Conservation (phyloP, 441 rosid species). For the Manihot esculenta region DNA sequence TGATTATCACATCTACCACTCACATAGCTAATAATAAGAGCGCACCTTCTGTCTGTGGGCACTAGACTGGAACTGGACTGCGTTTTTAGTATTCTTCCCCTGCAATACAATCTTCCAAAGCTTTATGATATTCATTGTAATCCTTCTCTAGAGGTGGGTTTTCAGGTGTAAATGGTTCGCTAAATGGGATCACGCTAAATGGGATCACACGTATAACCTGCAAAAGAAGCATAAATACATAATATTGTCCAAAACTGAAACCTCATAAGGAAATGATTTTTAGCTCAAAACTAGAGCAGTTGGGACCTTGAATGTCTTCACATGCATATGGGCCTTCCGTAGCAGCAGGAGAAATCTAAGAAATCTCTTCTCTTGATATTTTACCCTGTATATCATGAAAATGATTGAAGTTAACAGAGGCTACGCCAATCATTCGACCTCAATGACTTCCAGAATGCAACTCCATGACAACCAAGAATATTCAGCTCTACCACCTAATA, state of each 20-base stretch:
- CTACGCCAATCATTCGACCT: neutral
- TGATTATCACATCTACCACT: conserved; percentile 1
- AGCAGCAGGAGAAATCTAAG: conserved; percentile 76
- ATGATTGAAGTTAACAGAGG: neutral
- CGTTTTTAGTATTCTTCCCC: conserved; percentile 71
- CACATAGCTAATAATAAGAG: conserved; percentile 4
- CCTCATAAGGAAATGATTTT: neutral
- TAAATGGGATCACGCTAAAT: conserved; percentile 75
- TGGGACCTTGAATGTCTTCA: conserved; percentile 80
- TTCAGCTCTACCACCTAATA: neutral
- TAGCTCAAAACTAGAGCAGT: neutral
- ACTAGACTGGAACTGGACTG: conserved; percentile 51
- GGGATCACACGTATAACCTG: conserved; percentile 91
- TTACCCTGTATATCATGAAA: conserved; percentile 54
- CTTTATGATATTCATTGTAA: conserved; percentile 64
- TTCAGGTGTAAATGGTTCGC: conserved; percentile 77
- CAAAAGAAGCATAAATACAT: conserved; percentile 14
- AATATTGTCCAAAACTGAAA: conserved; percentile 5
- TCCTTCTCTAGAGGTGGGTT: conserved; percentile 86
- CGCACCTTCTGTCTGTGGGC: conserved; percentile 1
- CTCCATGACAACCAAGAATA: neutral
- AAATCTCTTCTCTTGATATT: conserved; percentile 87
- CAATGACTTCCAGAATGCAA: neutral
- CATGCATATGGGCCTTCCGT: conserved; percentile 70
- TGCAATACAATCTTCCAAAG: conserved; percentile 68